phyloP scores from a whole-genome alignment of 306 rosid genomes.

The Cicer cuneatum region DNA sequence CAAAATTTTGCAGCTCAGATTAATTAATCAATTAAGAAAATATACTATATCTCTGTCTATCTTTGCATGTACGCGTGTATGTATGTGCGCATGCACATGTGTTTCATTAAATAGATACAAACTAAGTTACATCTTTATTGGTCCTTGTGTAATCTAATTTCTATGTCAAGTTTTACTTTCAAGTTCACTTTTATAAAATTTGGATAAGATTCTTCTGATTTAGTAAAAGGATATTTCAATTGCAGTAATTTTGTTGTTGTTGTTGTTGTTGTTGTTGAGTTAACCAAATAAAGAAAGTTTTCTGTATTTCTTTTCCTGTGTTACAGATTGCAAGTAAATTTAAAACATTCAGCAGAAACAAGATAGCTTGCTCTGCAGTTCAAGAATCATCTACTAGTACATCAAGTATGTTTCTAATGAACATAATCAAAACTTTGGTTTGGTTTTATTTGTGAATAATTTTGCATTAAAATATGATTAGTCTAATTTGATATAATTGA shows the following conservation, averaged over 20 bases:
- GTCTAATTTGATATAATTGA: slow-evolving; percentile 1
- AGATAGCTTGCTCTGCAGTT: slow-evolving; percentile 72
- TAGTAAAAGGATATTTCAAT: slow-evolving; percentile 14
- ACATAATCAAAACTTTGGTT: slow-evolving; percentile 3
- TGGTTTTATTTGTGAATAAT: background rate
- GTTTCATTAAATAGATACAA: background rate
- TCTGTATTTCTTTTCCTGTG: slow-evolving; percentile 35
- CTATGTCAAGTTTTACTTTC: background rate
- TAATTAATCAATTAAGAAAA: background rate
- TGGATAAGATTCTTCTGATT: background rate
- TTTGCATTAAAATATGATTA: background rate
- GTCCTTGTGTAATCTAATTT: background rate
- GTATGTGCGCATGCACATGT: background rate
- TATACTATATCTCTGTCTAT: background rate
- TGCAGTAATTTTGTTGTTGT: background rate
- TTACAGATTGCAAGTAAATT: slow-evolving; percentile 55
- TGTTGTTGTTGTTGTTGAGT: background rate
- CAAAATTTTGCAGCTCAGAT: slow-evolving; percentile 20
- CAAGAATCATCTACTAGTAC: slow-evolving; percentile 83
- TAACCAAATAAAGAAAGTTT: slow-evolving; percentile 2
- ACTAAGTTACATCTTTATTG: background rate
- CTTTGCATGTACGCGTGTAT: background rate
- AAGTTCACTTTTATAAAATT: background rate
- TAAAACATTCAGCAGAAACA: slow-evolving; percentile 48
- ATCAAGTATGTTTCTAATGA: slow-evolving; percentile 55